phyloP scores from a whole-genome alignment of 306 rosid species.

The Gynostemma pentaphyllum region DNA sequence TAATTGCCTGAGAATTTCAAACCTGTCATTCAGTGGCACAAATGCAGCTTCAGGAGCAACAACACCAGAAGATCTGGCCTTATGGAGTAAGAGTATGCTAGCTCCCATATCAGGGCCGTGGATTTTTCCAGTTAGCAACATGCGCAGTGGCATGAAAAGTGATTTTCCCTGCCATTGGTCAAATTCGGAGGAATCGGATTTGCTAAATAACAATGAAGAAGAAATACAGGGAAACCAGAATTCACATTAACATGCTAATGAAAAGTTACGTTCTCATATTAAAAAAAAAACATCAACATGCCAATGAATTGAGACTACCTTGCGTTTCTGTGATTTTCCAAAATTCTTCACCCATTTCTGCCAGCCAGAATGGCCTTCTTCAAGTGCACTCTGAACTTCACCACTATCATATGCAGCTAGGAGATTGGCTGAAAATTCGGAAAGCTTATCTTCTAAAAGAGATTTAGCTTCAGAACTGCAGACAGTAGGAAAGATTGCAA shows the following conservation, averaged over 20 bases:
- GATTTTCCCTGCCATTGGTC: conserved; percentile 55
- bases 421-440: conserved; percentile 57
- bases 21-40: conserved; percentile 47
- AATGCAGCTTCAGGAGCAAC: conserved; percentile 52
- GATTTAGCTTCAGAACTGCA: conserved; percentile 80
- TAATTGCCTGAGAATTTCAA: conserved; percentile 39
- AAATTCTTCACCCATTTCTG: conserved; percentile 90
- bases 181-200: conserved; percentile 19
- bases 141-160: conserved; percentile 90
- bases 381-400: conserved; percentile 55
- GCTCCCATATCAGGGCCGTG: conserved; percentile 79
- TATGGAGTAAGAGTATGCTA: conserved; percentile 46
- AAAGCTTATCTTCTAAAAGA: conserved; percentile 53
- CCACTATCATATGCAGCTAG: conserved; percentile 80
- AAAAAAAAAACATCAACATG: too few relatives aligned
- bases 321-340: conserved; percentile 80
- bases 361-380: conserved; percentile 87
- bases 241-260: too few relatives aligned
- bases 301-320: conserved; percentile 31
- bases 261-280: too few relatives aligned
- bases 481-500: conserved; percentile 14
- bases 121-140: conserved; percentile 80
- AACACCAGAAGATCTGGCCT: conserved; percentile 39
- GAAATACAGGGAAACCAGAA: not conserved
- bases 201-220: not conserved